Evolutionary conservation across 257 asterid species (phyloP).

Genomic region (Vinca minor): DNA sequence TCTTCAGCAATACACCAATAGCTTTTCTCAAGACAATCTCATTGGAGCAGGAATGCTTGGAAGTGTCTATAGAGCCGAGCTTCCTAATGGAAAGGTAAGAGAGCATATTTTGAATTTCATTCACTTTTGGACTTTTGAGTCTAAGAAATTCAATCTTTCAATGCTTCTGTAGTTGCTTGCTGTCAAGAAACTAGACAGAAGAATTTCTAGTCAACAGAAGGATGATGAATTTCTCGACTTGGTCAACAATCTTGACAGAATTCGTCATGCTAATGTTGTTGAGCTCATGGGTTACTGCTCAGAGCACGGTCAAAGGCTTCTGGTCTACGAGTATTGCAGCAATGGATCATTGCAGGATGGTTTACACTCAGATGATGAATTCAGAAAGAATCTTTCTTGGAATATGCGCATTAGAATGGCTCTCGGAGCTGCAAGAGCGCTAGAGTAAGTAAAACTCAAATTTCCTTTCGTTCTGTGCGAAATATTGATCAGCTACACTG

Average conservation of each 20-base stretch:
- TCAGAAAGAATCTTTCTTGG: conserved; percentile 74
- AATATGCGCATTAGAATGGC: conserved; percentile 85
- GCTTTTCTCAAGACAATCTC: conserved; percentile 88
- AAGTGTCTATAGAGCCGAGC: conserved; percentile 76
- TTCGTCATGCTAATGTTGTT: conserved; percentile 92
- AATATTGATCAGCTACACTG: not conserved
- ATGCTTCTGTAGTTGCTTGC: conserved; percentile 64
- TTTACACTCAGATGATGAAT: conserved; percentile 69
- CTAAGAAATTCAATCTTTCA: conserved; percentile 12
- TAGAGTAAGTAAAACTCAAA: conserved; percentile 48
- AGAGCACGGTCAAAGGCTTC: conserved; percentile 83
- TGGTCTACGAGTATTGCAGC: conserved; percentile 65
- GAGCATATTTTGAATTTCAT: not conserved
- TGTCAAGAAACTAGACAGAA: conserved; percentile 68
- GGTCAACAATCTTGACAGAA: conserved; percentile 56
- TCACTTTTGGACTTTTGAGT: not conserved
- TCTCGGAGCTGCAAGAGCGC: conserved; percentile 96
- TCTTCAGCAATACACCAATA: conserved; percentile 88
- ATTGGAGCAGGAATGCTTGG: conserved; percentile 86
- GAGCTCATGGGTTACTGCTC: conserved; percentile 91
- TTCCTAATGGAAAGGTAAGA: conserved; percentile 69
- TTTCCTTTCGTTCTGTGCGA: conserved; percentile 1
- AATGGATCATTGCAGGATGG: conserved; percentile 82
- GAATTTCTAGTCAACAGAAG: conserved; percentile 61
- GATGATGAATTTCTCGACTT: conserved; percentile 77